These are phyloP conservation scores for Fraxinus latifolia DNA, from an alignment of 305 asterid species.

Conservation along the genomic window DNA sequence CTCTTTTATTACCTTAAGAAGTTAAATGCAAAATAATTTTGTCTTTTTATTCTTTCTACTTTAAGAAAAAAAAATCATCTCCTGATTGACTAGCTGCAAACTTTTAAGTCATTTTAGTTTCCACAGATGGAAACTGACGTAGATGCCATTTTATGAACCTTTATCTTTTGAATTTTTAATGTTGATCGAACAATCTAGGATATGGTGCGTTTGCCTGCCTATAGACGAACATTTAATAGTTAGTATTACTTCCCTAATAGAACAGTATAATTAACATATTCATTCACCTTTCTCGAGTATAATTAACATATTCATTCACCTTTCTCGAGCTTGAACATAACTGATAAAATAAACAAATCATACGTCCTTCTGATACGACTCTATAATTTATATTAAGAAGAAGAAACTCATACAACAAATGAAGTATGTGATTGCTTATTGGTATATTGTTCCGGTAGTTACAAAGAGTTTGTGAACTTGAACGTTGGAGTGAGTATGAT, in stretches of 20 bases:
- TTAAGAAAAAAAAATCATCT: neutral
- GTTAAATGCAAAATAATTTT: neutral
- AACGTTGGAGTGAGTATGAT: neutral
- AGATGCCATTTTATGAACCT: neutral
- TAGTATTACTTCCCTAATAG: neutral
- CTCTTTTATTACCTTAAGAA: neutral
- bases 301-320: neutral
- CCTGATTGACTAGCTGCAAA: neutral
- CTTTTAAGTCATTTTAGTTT: neutral
- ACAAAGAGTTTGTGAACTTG: conserved; percentile 8
- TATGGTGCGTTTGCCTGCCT: neutral
- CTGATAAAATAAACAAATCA: neutral
- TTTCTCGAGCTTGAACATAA: neutral
- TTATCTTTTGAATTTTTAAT: neutral
- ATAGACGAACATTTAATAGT: neutral
- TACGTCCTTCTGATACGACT: neutral
- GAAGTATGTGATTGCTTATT: conserved; percentile 15
- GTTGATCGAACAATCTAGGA: neutral
- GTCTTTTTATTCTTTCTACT: neutral
- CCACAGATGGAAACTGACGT: neutral
- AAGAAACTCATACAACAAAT: neutral
- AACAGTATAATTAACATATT: neutral
- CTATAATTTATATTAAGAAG: neutral
- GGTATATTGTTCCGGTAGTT: neutral
- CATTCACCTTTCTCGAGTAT: neutral